A percentile compares a stretch with the other conserved stretches of the same genome.
phyloP scores from a whole-genome alignment of 345 rosid genomes.

The Barbarea vulgaris region DNA sequence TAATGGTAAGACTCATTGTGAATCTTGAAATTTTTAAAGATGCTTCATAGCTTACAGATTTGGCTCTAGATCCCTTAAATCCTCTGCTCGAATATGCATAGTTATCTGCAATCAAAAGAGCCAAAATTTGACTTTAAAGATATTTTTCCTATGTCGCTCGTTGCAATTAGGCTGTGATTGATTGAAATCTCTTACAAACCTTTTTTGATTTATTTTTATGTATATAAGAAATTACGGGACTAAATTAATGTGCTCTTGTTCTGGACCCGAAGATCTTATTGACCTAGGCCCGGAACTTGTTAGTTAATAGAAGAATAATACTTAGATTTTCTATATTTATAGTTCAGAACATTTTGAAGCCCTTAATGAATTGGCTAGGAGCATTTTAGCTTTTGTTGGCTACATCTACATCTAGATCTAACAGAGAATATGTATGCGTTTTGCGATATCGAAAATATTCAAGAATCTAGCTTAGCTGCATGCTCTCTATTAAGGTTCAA shows the following conservation, averaged over 20 bases:
- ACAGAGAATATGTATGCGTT: neutral
- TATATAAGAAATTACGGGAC: neutral
- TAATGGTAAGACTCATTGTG: conserved; percentile 8
- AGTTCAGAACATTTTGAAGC: neutral
- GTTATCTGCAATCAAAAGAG: conserved; percentile 20
- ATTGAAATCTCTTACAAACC: neutral
- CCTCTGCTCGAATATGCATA: conserved; percentile 58
- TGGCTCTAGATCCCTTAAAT: conserved; percentile 52
- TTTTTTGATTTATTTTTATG: neutral
- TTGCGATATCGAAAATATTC: neutral
- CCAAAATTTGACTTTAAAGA: neutral
- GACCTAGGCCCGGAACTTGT: neutral
- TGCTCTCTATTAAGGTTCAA: neutral
- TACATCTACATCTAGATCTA: conserved; percentile 6
- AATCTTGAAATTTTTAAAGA: neutral
- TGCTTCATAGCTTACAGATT: conserved; percentile 51
- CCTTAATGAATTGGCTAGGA: neutral
- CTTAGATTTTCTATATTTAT: neutral
- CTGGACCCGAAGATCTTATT: neutral
- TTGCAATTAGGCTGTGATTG: neutral
- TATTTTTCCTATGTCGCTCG: neutral
- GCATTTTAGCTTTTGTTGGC: neutral
- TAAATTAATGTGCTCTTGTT: neutral
- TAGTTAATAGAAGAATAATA: neutral
- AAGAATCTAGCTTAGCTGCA: neutral